Percentiles rank a stretch among this genome's conserved stretches.
These are phyloP conservation scores for Yamadazyma phyllophila DNA, from an alignment of 805 yeast genomes.

Conservation along the genomic window DNA sequence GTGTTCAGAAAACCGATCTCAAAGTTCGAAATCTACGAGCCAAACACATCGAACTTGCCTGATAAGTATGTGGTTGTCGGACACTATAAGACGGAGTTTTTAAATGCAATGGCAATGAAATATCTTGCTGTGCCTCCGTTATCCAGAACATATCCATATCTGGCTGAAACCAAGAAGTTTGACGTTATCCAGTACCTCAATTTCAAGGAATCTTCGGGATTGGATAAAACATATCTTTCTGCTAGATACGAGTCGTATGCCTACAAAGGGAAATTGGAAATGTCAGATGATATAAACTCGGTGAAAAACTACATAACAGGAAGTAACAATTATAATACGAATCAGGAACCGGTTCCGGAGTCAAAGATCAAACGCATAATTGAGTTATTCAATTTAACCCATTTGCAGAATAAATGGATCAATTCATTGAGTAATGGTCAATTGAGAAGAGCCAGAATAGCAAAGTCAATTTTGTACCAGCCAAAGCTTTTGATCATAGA, in stretches of 20 bases:
- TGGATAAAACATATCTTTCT: conserved; percentile 64
- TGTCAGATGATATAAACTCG: conserved; percentile 65
- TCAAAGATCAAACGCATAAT: conserved; percentile 28
- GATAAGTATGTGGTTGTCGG: conserved; percentile 35
- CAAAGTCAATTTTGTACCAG: conserved; percentile 60
- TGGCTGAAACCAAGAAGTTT: conserved; percentile 26
- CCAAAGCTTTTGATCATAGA: conserved; percentile 75
- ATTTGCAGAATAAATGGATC: conserved; percentile 69
- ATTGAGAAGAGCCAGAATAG: conserved; percentile 84
- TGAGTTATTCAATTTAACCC: conserved; percentile 49
- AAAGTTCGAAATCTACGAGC: conserved; percentile 20
- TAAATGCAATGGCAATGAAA: conserved; percentile 57
- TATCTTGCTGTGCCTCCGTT: conserved; percentile 51
- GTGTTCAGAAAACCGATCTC: conserved; percentile 26
- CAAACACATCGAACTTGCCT: conserved; percentile 16
- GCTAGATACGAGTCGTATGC: conserved; percentile 82
- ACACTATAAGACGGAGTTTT: conserved; percentile 50
- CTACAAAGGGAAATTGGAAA: conserved; percentile 60
- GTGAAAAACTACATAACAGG: conserved; percentile 53
- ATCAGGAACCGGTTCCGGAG: conserved; percentile 23
- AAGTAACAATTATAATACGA: conserved; percentile 49
- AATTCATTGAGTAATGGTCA: conserved; percentile 93
- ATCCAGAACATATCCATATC: conserved; percentile 54
- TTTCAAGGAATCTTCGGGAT: conserved; percentile 35
- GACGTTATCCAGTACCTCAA: conserved; percentile 33